phyloP scores from a whole-genome alignment of 2,329 filamentous ascomycete species.

The Colletotrichum sp. region DNA sequence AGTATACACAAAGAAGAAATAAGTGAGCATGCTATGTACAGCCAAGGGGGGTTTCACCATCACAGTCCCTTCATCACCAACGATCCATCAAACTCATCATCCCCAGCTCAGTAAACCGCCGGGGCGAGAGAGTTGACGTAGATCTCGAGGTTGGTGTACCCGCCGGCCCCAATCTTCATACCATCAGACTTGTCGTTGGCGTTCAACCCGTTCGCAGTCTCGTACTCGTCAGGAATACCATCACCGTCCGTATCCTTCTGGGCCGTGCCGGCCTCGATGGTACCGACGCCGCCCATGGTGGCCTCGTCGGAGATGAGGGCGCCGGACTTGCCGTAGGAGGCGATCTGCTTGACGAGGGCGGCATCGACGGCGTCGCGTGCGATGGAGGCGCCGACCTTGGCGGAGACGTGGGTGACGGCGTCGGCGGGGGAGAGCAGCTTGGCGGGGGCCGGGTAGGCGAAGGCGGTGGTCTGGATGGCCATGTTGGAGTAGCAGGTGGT shows the following conservation, averaged over 20 bases:
- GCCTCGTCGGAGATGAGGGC: constrained; percentile 51
- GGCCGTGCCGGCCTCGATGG: constrained; percentile 39
- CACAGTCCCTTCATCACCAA: background rate
- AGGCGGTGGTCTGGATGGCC: constrained; percentile 43
- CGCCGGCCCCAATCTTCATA: constrained; percentile 44
- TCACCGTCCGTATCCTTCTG: constrained; percentile 51
- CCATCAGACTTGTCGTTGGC: constrained; percentile 42
- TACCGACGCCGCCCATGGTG: constrained; percentile 44
- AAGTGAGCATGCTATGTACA: background rate
- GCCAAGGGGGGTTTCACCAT: background rate
- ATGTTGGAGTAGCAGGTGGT: constrained; percentile 53
- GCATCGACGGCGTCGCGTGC: constrained; percentile 49
- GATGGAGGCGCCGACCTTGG: constrained; percentile 45
- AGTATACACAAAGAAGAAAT: constrained; percentile 1
- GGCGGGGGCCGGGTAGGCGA: constrained; percentile 46
- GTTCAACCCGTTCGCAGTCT: constrained; percentile 46
- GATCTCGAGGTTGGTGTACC: constrained; percentile 53
- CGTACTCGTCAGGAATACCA: constrained; percentile 55
- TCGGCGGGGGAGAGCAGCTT: constrained; percentile 42
- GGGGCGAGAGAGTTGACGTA: constrained; percentile 55
- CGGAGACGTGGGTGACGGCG: constrained; percentile 44
- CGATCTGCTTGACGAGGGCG: constrained; percentile 45
- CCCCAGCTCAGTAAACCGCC: constrained; percentile 33
- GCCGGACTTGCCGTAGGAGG: constrained; percentile 49
- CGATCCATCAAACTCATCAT: background rate